phyloP scores from a whole-genome alignment of 768 basidiomycete species.

The Boletus sp. region DNA sequence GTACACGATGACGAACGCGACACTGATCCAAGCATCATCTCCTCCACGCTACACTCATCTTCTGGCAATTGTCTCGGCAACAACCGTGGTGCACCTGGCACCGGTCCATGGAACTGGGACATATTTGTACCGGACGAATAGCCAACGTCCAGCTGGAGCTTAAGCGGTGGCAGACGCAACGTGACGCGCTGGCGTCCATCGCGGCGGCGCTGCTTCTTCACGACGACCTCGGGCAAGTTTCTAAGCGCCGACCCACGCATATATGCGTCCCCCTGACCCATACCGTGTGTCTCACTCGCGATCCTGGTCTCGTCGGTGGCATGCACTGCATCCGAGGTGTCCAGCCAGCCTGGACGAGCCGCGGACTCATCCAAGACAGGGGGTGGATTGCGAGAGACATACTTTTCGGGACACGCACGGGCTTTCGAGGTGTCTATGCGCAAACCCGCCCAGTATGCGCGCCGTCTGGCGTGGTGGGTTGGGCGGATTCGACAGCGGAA shows the following conservation, averaged over 20 bases:
- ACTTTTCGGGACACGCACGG: constrained; percentile 34
- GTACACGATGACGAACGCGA: constrained; percentile 13
- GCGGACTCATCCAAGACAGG: constrained; percentile 31
- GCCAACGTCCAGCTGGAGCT: constrained; percentile 3
- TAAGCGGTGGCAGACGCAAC: constrained; percentile 13
- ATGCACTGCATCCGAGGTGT: background rate
- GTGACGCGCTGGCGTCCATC: constrained; percentile 1
- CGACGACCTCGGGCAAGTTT: constrained; percentile 9
- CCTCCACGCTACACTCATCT: constrained; percentile 19
- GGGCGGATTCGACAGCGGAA: constrained; percentile 36
- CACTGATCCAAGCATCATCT: constrained; percentile 4
- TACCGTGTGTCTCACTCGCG: too few relatives aligned
- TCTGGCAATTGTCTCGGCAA: constrained; percentile 24
- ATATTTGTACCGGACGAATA: too few relatives aligned
- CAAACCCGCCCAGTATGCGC: constrained; percentile 43
- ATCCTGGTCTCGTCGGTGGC: background rate
- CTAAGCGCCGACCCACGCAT: constrained; percentile 2
- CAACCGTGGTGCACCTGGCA: constrained; percentile 27
- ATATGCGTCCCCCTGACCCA: constrained; percentile 5
- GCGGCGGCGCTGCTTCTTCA: background rate
- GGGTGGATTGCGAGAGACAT: constrained; percentile 31
- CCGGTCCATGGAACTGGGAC: background rate
- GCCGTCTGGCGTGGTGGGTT: constrained; percentile 46
- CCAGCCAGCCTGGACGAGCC: constrained; percentile 29
- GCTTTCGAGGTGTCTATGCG: constrained; percentile 43